phyloP scores from a whole-genome alignment of 768 basidiomycete species.

The Tulasnella calospora region DNA sequence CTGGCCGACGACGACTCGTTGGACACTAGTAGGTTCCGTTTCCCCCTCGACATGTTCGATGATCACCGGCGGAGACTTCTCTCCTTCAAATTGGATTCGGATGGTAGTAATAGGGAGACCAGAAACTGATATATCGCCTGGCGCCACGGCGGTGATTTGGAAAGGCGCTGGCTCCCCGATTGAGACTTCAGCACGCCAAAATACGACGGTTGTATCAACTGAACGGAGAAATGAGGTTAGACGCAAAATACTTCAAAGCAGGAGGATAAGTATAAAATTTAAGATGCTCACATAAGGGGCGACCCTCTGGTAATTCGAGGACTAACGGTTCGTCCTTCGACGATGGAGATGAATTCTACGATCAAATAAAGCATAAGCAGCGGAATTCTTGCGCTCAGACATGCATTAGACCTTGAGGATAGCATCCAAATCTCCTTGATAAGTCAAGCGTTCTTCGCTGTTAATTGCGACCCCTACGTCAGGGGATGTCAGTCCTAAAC shows the following conservation, averaged over 20 bases:
- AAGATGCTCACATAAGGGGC: slow-evolving; percentile 54
- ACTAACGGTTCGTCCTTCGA: slow-evolving; percentile 48
- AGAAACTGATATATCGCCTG: slow-evolving; percentile 46
- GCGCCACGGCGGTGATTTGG: slow-evolving; percentile 63
- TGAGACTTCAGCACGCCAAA: slow-evolving; percentile 62
- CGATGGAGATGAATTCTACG: slow-evolving; percentile 66
- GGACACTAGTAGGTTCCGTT: not conserved
- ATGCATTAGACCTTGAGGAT: slow-evolving; percentile 56
- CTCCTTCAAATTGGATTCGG: slow-evolving; percentile 52
- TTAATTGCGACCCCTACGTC: not conserved
- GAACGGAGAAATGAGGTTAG: slow-evolving; percentile 24
- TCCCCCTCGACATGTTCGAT: slow-evolving; percentile 38
- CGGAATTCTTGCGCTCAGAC: not conserved
- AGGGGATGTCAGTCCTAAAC: not conserved
- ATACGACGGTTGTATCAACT: slow-evolving; percentile 57
- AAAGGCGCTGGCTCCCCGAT: slow-evolving; percentile 63
- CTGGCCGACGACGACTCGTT: slow-evolving; percentile 14
- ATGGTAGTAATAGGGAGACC: slow-evolving; percentile 59
- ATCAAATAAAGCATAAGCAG: not conserved
- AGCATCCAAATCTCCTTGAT: slow-evolving; percentile 68
- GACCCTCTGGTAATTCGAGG: slow-evolving; percentile 59
- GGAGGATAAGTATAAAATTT: not conserved
- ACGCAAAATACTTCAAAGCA: not conserved
- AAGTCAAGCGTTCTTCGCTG: slow-evolving; percentile 31
- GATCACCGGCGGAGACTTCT: slow-evolving; percentile 49